Evolutionary conservation across 805 yeast species (phyloP).

Genomic region (Candida khao-thaluensis): DNA sequence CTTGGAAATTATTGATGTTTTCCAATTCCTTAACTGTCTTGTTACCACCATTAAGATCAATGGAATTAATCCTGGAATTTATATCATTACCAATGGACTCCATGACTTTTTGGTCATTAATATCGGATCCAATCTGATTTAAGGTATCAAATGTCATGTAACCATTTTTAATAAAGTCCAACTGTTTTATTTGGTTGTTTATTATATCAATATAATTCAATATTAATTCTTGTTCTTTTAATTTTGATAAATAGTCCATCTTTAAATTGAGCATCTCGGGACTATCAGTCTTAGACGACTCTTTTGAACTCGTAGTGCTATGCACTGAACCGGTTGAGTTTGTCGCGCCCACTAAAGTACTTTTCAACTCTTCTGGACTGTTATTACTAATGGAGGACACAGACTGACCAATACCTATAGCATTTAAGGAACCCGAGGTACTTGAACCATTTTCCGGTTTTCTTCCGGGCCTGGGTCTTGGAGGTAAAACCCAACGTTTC

Average conservation of each 20-base stretch:
- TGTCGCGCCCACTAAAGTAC: background rate
- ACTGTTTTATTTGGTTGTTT: constrained; percentile 42
- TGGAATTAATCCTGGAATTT: constrained; percentile 6
- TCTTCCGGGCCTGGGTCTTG: constrained; percentile 57
- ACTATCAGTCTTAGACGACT: background rate
- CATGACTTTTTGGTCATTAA: background rate
- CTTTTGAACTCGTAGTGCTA: background rate
- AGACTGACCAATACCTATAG: background rate
- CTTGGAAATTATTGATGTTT: constrained; percentile 38
- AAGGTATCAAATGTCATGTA: constrained; percentile 44
- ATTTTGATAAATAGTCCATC: constrained; percentile 31
- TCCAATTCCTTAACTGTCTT: constrained; percentile 22
- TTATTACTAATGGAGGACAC: background rate
- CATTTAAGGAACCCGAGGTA: background rate
- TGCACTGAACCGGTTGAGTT: background rate
- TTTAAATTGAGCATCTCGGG: constrained; percentile 27
- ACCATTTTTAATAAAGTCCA: constrained; percentile 43
- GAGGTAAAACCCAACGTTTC: constrained; percentile 52
- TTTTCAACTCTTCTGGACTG: background rate
- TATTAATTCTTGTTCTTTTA: constrained; percentile 44
- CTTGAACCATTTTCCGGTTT: constrained; percentile 24
- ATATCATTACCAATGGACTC: constrained; percentile 4
- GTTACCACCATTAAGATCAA: background rate
- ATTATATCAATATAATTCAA: constrained; percentile 42
- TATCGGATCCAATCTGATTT: constrained; percentile 17